phyloP scores from a whole-genome alignment of 1,284 basidiomycete genomes.

The Coniferiporia sulphurascens region DNA sequence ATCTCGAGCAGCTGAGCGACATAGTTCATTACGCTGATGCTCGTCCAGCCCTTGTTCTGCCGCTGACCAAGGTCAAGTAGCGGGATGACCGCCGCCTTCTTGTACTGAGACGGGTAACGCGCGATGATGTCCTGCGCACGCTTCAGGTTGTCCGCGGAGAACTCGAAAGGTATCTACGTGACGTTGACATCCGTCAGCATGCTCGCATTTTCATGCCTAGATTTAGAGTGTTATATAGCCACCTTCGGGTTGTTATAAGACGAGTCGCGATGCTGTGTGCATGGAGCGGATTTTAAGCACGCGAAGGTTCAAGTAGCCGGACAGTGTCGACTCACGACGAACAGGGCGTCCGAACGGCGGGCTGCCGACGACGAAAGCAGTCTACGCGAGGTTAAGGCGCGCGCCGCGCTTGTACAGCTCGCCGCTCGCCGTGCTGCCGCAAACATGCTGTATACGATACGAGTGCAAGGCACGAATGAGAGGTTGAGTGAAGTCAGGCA shows the following conservation, averaged over 20 bases:
- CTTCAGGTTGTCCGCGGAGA: constrained; percentile 78
- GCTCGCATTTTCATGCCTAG: background rate
- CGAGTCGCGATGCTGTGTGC: constrained; percentile 85
- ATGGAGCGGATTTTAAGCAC: constrained; percentile 17
- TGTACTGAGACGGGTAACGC: constrained; percentile 95
- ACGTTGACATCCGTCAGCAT: background rate
- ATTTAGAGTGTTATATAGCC: constrained; percentile 25
- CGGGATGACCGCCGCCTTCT: constrained; percentile 96
- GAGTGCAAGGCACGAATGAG: background rate
- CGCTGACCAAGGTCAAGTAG: constrained; percentile 94
- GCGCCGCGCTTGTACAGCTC: constrained; percentile 25
- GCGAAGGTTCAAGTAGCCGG: background rate
- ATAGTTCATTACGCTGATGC: constrained; percentile 98
- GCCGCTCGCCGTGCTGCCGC: constrained; percentile 30
- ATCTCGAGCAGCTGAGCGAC: constrained; percentile 91
- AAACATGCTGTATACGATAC: constrained; percentile 19
- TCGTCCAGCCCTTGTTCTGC: constrained; percentile 99
- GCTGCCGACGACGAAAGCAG: constrained; percentile 41
- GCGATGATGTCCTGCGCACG: constrained; percentile 86
- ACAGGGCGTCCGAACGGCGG: constrained; percentile 53
- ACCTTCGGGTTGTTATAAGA: constrained; percentile 86
- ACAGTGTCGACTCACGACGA: constrained; percentile 42
- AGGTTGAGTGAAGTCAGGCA: background rate
- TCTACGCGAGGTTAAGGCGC: constrained; percentile 26
- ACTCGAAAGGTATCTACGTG: constrained; percentile 83